phyloP scores from a whole-genome alignment of 2,329 filamentous ascomycete species.

The Akanthomyces muscarius region DNA sequence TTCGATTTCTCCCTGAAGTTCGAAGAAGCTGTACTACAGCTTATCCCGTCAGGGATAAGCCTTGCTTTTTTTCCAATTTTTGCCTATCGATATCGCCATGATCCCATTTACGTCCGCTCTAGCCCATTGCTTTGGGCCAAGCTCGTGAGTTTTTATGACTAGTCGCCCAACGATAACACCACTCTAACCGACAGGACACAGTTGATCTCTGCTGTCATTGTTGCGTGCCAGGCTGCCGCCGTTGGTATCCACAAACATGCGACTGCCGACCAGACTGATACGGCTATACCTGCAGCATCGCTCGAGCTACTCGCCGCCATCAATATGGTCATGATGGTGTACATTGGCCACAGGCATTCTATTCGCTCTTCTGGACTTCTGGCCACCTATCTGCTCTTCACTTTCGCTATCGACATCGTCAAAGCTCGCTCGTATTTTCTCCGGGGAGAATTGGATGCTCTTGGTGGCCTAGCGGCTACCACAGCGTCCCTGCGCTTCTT shows the following conservation, averaged over 20 bases:
- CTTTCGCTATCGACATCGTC: slow-evolving; percentile 31
- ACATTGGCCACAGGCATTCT: slow-evolving; percentile 30
- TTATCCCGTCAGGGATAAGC: neutral
- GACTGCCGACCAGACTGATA: neutral
- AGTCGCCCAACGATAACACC: neutral
- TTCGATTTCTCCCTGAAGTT: slow-evolving; percentile 7
- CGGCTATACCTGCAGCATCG: neutral
- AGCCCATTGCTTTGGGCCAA: slow-evolving; percentile 1
- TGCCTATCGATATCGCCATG: neutral
- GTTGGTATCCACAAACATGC: neutral
- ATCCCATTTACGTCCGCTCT: neutral
- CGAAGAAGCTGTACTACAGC: neutral
- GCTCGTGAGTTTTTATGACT: neutral
- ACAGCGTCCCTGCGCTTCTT: slow-evolving; percentile 25
- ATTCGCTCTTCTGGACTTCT: slow-evolving; percentile 31
- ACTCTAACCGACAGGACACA: neutral
- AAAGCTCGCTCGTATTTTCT: slow-evolving; percentile 32
- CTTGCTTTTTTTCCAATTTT: neutral
- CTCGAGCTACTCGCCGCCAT: neutral
- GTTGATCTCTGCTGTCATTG: neutral
- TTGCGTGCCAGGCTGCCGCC: neutral
- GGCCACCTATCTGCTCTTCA: slow-evolving; percentile 29
- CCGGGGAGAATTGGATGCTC: slow-evolving; percentile 20
- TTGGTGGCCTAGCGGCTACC: slow-evolving; percentile 27
- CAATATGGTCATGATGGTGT: neutral